phyloP scores from a whole-genome alignment of 2,329 filamentous ascomycete genomes.

The Lasiodiplodia theobromae region DNA sequence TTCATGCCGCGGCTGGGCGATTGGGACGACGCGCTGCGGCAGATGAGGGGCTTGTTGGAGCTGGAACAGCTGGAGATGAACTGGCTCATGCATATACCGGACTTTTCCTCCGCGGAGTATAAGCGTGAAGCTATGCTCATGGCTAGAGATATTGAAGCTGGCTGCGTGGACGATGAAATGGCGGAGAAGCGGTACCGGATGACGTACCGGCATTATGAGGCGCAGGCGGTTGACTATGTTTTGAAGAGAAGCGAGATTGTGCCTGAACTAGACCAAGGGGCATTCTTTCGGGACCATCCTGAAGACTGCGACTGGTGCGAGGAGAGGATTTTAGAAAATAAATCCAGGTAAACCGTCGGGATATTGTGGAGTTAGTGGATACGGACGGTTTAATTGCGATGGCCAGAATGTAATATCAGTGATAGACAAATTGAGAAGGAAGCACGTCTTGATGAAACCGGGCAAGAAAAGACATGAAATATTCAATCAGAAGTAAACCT shows the following conservation, averaged over 20 bases:
- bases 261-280: not conserved
- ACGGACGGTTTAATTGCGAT: too few relatives aligned
- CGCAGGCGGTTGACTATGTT: not conserved
- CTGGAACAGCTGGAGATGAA: conserved; percentile 1
- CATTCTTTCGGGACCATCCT: not conserved
- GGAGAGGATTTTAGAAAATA: not conserved
- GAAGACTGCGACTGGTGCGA: conserved; percentile 9
- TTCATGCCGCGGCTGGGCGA: conserved; percentile 14
- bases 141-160: not conserved
- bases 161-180: not conserved
- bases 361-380: not conserved
- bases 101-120: not conserved
- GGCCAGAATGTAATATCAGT: not conserved
- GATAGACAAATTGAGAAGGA: not conserved
- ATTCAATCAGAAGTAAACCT: not conserved
- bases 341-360: too few relatives aligned
- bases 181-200: not conserved
- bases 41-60: not conserved
- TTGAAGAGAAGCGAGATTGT: not conserved
- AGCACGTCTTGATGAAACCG: not conserved
- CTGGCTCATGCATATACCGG: not conserved
- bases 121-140: not conserved
- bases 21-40: not conserved
- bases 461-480: not conserved
- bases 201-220: conserved; percentile 8